A percentile compares a stretch with the other conserved stretches of the same genome.
phyloP scores from a whole-genome alignment of 331 rosid genomes.

The Rosa hybrid region DNA sequence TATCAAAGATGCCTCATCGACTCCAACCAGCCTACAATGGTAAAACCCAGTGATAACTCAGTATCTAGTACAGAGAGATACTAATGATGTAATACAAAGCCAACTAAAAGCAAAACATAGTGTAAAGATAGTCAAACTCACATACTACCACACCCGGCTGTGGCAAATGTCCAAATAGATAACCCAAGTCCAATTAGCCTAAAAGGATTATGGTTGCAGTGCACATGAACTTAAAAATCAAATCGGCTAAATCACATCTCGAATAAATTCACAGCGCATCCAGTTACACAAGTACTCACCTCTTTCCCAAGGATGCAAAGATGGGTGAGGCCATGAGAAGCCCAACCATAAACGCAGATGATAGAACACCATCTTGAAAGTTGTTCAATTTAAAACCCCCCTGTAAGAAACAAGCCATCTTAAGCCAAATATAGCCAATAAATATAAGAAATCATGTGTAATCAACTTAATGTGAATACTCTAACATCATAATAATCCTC shows the following conservation, averaged over 20 bases:
- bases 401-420: slow-evolving; percentile 44
- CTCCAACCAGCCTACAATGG: slow-evolving; percentile 85
- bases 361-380: slow-evolving; percentile 86
- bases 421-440: slow-evolving; percentile 19
- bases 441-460: not conserved
- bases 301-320: slow-evolving; percentile 83
- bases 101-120: slow-evolving; percentile 15
- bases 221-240: slow-evolving; percentile 20
- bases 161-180: slow-evolving; percentile 88
- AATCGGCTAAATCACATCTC: not conserved
- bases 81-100: not conserved
- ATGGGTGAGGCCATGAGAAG: slow-evolving; percentile 84
- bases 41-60: slow-evolving; percentile 23
- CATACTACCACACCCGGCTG: slow-evolving; percentile 88
- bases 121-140: slow-evolving; percentile 36
- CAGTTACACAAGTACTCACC: slow-evolving; percentile 40
- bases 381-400: slow-evolving; percentile 85
- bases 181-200: slow-evolving; percentile 96
- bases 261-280: not conserved
- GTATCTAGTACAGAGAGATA: slow-evolving; percentile 22
- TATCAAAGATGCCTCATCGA: slow-evolving; percentile 97
- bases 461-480: not conserved
- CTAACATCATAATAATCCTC: not conserved
- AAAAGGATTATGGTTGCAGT: slow-evolving; percentile 81
- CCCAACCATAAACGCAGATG: slow-evolving; percentile 97